phyloP scores from a whole-genome alignment of 148 eudicot species.

The Chenopodium formosanum region DNA sequence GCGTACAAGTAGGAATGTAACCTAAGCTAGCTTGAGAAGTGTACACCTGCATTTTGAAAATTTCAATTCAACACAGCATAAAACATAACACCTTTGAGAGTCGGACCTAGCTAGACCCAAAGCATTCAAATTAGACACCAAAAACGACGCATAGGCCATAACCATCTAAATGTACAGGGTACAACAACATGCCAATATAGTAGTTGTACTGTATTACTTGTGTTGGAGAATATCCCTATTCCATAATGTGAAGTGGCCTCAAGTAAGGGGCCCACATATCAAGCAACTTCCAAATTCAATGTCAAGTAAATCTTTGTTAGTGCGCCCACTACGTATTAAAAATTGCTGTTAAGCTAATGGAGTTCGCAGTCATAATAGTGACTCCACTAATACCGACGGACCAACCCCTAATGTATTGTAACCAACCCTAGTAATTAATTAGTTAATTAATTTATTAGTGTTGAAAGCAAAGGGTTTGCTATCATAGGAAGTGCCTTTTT shows the following conservation, averaged over 20 bases:
- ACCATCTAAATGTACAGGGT: no score
- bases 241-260: constrained; percentile 20
- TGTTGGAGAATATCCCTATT: not conserved
- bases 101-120: no score
- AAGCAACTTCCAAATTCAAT: constrained; percentile 8
- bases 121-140: no score
- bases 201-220: no score
- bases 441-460: not conserved
- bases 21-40: no score
- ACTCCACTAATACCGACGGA: constrained; percentile 29
- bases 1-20: no score
- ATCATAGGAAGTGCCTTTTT: not conserved
- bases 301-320: constrained; percentile 29
- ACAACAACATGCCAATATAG: no score
- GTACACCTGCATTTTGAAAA: no score
- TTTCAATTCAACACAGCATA: no score
- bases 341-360: constrained; percentile 36
- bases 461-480: not conserved
- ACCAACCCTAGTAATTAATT: constrained; percentile 9
- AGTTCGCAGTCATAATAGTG: constrained; percentile 42
- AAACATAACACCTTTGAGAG: no score
- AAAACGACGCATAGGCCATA: no score
- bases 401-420: not conserved
- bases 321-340: constrained; percentile 36
- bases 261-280: constrained; percentile 21